Conservation (phyloP, 192 early-diverging fungal genomes). For the Diversispora epigaea region DNA sequence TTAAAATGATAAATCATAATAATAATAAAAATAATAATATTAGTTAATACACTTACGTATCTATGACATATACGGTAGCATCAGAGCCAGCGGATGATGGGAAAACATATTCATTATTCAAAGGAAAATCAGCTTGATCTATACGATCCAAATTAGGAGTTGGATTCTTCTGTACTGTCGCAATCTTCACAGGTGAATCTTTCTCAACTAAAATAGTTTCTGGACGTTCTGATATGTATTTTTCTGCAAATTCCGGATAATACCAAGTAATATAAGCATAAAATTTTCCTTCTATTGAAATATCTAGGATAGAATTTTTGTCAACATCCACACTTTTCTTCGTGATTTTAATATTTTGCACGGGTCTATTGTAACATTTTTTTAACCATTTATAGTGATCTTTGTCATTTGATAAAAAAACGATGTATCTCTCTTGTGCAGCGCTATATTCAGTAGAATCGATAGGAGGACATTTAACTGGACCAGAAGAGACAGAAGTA, state of each 20-base stretch:
- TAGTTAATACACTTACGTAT: conserved; percentile 50
- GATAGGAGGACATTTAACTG: no score
- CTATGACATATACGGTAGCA: conserved; percentile 64
- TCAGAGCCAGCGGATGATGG: conserved; percentile 60
- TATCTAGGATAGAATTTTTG: not conserved
- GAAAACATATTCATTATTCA: conserved; percentile 49
- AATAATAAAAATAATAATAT: not conserved
- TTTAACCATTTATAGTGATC: not conserved
- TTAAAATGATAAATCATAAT: not conserved
- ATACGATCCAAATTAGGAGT: conserved; percentile 62
- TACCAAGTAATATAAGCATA: not conserved
- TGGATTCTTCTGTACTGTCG: not conserved
- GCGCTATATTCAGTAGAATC: no score
- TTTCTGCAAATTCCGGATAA: not conserved
- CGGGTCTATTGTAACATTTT: not conserved
- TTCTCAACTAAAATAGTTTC: not conserved
- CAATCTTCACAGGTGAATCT: not conserved
- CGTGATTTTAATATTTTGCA: not conserved
- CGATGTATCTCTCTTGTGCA: no score
- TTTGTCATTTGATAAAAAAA: no score
- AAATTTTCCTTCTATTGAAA: not conserved
- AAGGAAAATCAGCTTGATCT: conserved; percentile 56
- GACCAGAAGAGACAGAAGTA: no score
- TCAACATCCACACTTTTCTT: not conserved
- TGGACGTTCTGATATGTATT: not conserved